phyloP scores from a whole-genome alignment of 164 flowering plant species.

The Vitis rupestris region DNA sequence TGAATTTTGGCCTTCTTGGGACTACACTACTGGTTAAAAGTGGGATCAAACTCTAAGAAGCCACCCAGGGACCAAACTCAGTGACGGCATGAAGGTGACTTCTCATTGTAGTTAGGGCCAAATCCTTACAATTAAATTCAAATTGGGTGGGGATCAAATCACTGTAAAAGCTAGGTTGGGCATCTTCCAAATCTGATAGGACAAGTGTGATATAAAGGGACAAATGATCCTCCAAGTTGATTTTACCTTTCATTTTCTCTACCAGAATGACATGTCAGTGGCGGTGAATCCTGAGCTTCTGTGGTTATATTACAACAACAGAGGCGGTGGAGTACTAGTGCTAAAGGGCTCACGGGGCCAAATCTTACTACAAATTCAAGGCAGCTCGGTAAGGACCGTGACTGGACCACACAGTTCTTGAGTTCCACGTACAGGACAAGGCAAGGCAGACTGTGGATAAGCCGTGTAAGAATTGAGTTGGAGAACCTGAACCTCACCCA shows the following conservation, averaged over 20 bases:
- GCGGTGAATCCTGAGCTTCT: background rate
- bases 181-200: background rate
- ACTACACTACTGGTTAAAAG: too few relatives aligned
- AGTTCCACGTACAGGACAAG: too few relatives aligned
- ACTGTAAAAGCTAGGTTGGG: background rate
- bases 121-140: too few relatives aligned
- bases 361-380: too few relatives aligned
- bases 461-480: too few relatives aligned
- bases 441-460: too few relatives aligned
- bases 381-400: background rate
- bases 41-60: too few relatives aligned
- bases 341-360: too few relatives aligned
- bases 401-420: background rate
- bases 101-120: background rate
- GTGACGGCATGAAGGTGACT: background rate
- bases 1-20: too few relatives aligned
- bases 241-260: background rate
- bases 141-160: background rate
- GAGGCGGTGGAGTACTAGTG: too few relatives aligned
- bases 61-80: background rate
- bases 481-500: too few relatives aligned
- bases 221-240: background rate
- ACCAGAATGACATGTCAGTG: background rate
- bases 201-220: background rate
- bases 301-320: background rate